Percentiles rank a stretch among this genome's conserved stretches.
These are phyloP conservation scores for Halocafeteria seosinensis DNA, from an alignment of 108 stramenopile species.

Conservation along the genomic window DNA sequence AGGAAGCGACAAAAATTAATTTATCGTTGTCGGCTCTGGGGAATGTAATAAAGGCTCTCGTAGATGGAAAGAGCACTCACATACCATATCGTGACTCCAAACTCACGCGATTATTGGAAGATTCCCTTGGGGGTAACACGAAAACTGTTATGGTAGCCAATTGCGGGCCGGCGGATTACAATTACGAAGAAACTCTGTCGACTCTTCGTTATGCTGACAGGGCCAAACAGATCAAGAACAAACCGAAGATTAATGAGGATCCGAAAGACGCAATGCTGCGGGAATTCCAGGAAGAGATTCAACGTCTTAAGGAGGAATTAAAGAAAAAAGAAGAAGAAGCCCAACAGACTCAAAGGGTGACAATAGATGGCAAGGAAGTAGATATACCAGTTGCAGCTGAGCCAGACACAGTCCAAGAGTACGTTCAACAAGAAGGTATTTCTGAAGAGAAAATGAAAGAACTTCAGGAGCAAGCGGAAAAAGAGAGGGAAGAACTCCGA, in stretches of 20 bases:
- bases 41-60: slow-evolving; percentile 80
- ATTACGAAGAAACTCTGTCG: slow-evolving; percentile 87
- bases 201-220: slow-evolving; percentile 93
- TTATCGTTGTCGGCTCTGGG: slow-evolving; percentile 42
- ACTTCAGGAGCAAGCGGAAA: slow-evolving; percentile 20
- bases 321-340: not conserved
- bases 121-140: slow-evolving; percentile 79
- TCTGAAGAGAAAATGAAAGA: slow-evolving; percentile 25
- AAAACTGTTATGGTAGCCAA: slow-evolving; percentile 78
- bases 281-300: slow-evolving; percentile 61
- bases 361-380: slow-evolving; percentile 1
- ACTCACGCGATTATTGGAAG: slow-evolving; percentile 89
- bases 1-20: slow-evolving; percentile 75
- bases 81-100: slow-evolving; percentile 97
- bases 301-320: slow-evolving; percentile 23
- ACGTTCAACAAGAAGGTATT: slow-evolving; percentile 6
- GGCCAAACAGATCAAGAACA: slow-evolving; percentile 98
- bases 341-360: not conserved
- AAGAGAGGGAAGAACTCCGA: slow-evolving; percentile 30
- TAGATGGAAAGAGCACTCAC: slow-evolving; percentile 72
- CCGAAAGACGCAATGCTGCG: slow-evolving; percentile 81
- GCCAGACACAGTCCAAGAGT: slow-evolving; percentile 9
- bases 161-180: slow-evolving; percentile 90
- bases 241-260: slow-evolving; percentile 89
- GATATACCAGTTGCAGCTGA: slow-evolving; percentile 6